A percentile compares a stretch with the other conserved stretches of the same genome.
These are phyloP conservation scores for Carallia brachiata DNA, from an alignment of 345 rosid genomes.

Conservation along the genomic window DNA sequence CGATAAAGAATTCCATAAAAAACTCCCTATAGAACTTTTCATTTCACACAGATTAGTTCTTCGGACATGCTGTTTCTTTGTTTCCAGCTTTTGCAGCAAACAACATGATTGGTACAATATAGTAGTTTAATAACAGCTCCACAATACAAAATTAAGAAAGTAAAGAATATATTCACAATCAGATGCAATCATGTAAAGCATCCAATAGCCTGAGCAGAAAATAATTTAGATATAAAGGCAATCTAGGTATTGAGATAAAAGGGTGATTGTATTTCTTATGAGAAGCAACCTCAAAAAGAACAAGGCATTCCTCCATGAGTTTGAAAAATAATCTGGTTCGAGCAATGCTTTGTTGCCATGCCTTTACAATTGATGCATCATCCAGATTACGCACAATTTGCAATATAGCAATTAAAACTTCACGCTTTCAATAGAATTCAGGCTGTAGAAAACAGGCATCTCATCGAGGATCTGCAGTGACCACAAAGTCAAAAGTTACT, in stretches of 20 bases:
- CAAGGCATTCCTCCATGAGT: conserved; percentile 93
- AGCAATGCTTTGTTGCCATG: conserved; percentile 99
- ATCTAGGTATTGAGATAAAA: neutral
- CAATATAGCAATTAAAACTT: conserved; percentile 82
- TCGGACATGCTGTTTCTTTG: too few relatives aligned
- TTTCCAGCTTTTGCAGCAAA: too few relatives aligned
- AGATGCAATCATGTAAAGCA: neutral
- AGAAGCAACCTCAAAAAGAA: conserved; percentile 81
- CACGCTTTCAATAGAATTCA: conserved; percentile 94
- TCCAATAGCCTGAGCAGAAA: conserved; percentile 3
- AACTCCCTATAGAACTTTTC: too few relatives aligned
- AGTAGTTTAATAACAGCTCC: neutral
- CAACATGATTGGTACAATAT: neutral
- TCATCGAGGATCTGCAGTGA: conserved; percentile 91
- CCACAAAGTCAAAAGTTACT: conserved; percentile 20
- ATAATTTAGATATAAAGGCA: neutral
- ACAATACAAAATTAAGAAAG: neutral
- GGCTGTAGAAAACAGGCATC: conserved; percentile 98
- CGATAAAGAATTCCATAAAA: too few relatives aligned
- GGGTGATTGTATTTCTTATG: conserved; percentile 17
- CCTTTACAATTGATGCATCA: conserved; percentile 84
- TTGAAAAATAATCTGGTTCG: conserved; percentile 96
- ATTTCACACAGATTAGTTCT: too few relatives aligned
- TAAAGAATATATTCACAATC: neutral
- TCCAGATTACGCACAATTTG: conserved; percentile 96